phyloP scores from a whole-genome alignment of 2,329 filamentous ascomycete genomes.

The Cladosporium sp. region DNA sequence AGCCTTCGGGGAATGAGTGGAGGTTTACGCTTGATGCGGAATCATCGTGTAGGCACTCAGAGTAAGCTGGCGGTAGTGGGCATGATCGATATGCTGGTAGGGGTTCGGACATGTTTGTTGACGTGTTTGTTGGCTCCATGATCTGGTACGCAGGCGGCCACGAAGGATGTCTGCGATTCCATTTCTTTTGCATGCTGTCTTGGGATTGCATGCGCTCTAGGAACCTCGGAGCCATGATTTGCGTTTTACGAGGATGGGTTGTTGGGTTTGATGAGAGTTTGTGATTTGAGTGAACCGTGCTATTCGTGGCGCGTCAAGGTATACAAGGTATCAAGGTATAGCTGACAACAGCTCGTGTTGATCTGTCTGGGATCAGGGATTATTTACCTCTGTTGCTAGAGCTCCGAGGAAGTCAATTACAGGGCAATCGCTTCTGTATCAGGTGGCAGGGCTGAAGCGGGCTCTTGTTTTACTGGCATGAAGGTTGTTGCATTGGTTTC shows the following conservation, averaged over 20 bases:
- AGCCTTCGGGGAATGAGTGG: neutral
- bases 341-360: neutral
- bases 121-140: too few relatives aligned
- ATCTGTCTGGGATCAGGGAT: slow-evolving; percentile 1
- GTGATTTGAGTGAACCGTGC: neutral
- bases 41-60: neutral
- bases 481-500: slow-evolving; percentile 5
- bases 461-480: neutral
- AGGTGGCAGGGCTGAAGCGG: slow-evolving; percentile 6
- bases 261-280: neutral
- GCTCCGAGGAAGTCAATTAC: neutral
- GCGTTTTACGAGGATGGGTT: neutral
- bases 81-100: neutral
- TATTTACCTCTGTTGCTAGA: neutral
- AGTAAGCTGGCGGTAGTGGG: slow-evolving; percentile 3
- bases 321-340: neutral
- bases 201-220: slow-evolving; percentile 10
- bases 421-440: neutral
- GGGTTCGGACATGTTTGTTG: neutral
- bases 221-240: slow-evolving; percentile 14
- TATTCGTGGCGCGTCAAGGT: neutral
- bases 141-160: neutral
- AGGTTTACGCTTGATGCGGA: neutral
- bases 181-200: slow-evolving; percentile 5
- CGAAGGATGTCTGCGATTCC: neutral